Conservation (phyloP, 1,284 basidiomycete genomes). For the Leccinum pachyderme region DNA sequence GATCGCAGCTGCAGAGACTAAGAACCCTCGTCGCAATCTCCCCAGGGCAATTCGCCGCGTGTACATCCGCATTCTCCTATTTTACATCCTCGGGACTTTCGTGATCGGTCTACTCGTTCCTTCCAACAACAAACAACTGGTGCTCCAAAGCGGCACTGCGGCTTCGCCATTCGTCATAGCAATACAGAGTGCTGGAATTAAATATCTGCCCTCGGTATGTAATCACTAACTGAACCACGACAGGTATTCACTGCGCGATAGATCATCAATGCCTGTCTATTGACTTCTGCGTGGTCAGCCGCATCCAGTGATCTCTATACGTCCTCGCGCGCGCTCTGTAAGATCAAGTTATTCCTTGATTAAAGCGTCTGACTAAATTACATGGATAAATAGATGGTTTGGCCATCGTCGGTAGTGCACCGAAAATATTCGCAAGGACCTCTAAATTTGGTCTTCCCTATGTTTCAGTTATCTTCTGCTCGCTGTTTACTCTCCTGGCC, state of each 20-base stretch:
- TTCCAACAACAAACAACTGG: conserved; percentile 48
- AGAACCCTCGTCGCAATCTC: conserved; percentile 52
- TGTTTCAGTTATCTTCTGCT: conserved; percentile 64
- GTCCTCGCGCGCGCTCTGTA: conserved; percentile 77
- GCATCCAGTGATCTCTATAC: conserved; percentile 83
- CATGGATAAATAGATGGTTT: conserved; percentile 60
- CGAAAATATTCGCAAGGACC: conserved; percentile 67
- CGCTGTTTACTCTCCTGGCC: conserved; percentile 69
- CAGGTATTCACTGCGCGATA: conserved; percentile 34
- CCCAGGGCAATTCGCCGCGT: conserved; percentile 63
- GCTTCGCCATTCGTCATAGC: conserved; percentile 73
- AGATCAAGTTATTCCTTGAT: conserved; percentile 26
- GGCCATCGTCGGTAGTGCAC: conserved; percentile 74
- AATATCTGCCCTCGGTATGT: conserved; percentile 51
- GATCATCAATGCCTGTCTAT: conserved; percentile 84
- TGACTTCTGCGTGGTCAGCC: conserved; percentile 86
- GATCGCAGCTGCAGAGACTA: conserved; percentile 66
- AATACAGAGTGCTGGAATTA: conserved; percentile 60
- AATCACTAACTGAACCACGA: background rate
- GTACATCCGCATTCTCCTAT: conserved; percentile 65
- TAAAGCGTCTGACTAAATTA: background rate
- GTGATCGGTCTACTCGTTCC: conserved; percentile 68
- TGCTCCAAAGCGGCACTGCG: conserved; percentile 45
- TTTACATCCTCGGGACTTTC: conserved; percentile 55
- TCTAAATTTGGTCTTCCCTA: conserved; percentile 76